These are phyloP conservation scores for Aspergillus ruber DNA, from an alignment of 2,329 filamentous ascomycete genomes.

Conservation along the genomic window DNA sequence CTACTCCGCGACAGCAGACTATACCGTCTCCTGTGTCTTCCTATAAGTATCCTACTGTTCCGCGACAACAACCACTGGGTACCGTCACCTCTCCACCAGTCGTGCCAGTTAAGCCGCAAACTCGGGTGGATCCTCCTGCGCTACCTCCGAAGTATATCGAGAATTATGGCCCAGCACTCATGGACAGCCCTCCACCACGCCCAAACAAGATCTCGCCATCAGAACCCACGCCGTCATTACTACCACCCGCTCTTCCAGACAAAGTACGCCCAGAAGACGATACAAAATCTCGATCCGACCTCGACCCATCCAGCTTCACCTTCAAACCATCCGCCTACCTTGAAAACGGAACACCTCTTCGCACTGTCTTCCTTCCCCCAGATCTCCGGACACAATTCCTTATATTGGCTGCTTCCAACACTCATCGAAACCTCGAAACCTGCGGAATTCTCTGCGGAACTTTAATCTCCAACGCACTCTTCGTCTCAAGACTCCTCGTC, in stretches of 20 bases:
- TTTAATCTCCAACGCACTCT: constrained; percentile 84
- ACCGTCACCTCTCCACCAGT: constrained; percentile 14
- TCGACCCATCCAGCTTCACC: constrained; percentile 55
- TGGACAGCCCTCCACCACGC: constrained; percentile 18
- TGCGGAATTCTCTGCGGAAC: constrained; percentile 92
- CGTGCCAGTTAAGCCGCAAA: constrained; percentile 10
- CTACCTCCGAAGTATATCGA: constrained; percentile 33
- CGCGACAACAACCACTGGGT: constrained; percentile 27
- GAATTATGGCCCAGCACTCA: constrained; percentile 7
- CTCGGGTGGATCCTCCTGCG: constrained; percentile 23
- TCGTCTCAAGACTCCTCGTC: constrained; percentile 81
- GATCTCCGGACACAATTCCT: constrained; percentile 70
- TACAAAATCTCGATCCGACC: constrained; percentile 14
- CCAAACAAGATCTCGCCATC: constrained; percentile 19
- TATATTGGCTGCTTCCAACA: constrained; percentile 67
- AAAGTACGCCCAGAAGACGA: constrained; percentile 17
- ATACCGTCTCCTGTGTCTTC: constrained; percentile 17
- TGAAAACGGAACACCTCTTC: constrained; percentile 79
- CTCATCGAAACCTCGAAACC: constrained; percentile 75
- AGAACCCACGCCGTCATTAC: constrained; percentile 1
- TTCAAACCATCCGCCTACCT: constrained; percentile 82
- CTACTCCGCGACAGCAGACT: constrained; percentile 9
- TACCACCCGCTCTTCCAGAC: constrained; percentile 17
- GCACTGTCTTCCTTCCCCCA: constrained; percentile 79
- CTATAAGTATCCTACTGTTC: constrained; percentile 42